Evolutionary conservation across 345 rosid species (phyloP), one percentile per base, ranked within the genome.

Genomic region (Chamaenerion angustifolium): DNA sequence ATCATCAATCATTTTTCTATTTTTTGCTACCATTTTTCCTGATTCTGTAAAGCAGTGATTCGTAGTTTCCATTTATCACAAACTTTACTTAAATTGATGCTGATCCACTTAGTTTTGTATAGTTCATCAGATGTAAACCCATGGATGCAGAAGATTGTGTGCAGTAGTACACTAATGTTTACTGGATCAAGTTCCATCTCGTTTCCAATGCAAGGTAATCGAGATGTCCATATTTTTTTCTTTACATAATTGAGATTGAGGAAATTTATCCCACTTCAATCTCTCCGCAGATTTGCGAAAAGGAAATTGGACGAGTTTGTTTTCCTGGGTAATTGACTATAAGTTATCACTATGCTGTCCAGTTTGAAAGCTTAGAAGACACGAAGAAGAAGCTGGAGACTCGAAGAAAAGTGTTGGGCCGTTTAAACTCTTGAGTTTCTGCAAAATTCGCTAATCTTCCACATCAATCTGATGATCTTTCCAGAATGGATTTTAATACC

Each of bases 91-190:
- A 31, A 31, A 7, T 31, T 31, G 37, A 31, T 5, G 37, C 37
- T 31, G 37, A 31, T 31, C 5, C 37, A 31, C 37, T 31, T n/a
- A n/a, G n/a, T n/a, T n/a, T n/a, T n/a, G n/a, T n/a, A n/a, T n/a
- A n/a, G n/a, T n/a, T 27, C 68, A 45, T 62, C 21, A 80, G 95
- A 54, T 73, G 82, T 58, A 87, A 86, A 64, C 94, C 95, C 10
- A 83, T 90, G 94, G 95, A 90, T 71, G 92, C 80, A 0, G 98
- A 90, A 67, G 94, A 83, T 6, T 86, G 86, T 56, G n/a, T n/a
- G n/a, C 83, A 69, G 49, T 70, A 65, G 16, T 86, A 76, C 56
- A 90, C 94, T 0, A 94, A 86, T 72, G 94, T 86, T 31, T 83
- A 76, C 56, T 81, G 90, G 83, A 75, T 86, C 68, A 81, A 90